phyloP scores from a whole-genome alignment of 2,329 filamentous ascomycete genomes.

The Huntiella omanensis region DNA sequence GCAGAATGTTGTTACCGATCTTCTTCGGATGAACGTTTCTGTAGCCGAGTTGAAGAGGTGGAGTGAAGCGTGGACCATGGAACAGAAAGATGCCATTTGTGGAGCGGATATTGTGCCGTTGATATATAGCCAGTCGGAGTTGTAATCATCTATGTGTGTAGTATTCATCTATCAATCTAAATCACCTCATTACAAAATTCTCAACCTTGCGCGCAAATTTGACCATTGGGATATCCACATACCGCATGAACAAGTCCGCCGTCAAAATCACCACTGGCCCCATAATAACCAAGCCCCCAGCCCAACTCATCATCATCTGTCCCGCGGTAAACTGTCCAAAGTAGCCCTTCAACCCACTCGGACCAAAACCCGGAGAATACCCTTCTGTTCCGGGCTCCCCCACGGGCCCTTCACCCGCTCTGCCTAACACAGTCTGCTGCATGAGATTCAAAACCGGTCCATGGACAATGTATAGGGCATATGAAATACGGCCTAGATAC shows the following conservation, averaged over 20 bases:
- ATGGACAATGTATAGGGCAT: constrained; percentile 42
- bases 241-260: constrained; percentile 11
- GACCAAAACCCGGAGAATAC: constrained; percentile 6
- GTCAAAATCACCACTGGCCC: constrained; percentile 10
- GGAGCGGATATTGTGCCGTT: constrained; percentile 8
- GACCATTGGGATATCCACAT: constrained; percentile 11
- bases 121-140: constrained; percentile 5
- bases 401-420: constrained; percentile 3
- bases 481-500: constrained; percentile 42
- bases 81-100: constrained; percentile 12
- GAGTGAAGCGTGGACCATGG: constrained; percentile 14
- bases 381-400: constrained; percentile 5
- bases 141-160: not conserved
- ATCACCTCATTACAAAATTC: constrained; percentile 1
- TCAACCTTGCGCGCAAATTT: constrained; percentile 10
- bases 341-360: constrained; percentile 8
- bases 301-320: constrained; percentile 10
- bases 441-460: constrained; percentile 10
- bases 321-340: constrained; percentile 9
- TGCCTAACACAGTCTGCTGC: constrained; percentile 6
- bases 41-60: constrained; percentile 25
- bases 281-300: constrained; percentile 10
- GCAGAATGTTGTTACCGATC: constrained; percentile 20
- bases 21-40: constrained; percentile 31
- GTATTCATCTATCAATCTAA: not conserved